Conservation (phyloP, 176 grass and related monocot species). For the Dendrocalamus sinicus region DNA sequence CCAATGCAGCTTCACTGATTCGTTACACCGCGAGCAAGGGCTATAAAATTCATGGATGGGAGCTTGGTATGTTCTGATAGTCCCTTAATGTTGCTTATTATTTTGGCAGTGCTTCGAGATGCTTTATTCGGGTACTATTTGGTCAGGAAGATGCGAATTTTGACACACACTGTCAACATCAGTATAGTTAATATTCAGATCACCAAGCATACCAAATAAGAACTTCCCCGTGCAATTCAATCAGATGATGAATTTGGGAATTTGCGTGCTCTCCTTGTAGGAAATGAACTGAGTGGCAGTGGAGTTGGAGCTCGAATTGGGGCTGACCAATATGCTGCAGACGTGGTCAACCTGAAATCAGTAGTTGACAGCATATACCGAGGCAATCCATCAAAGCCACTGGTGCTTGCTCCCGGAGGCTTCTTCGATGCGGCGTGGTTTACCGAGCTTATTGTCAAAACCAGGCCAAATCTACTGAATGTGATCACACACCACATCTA, state of each 20-base stretch:
- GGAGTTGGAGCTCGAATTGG: constrained; percentile 69
- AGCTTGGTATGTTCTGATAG: constrained; percentile 65
- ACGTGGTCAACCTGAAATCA: constrained; percentile 69
- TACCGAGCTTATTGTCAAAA: constrained; percentile 60
- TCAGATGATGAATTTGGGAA: background rate
- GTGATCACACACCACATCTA: constrained; percentile 93
- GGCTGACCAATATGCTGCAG: constrained; percentile 65
- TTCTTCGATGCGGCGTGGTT: constrained; percentile 82
- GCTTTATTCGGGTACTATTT: background rate
- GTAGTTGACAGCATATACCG: constrained; percentile 49
- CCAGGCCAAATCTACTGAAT: constrained; percentile 65
- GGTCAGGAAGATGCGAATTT: background rate
- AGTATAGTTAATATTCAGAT: constrained; percentile 30
- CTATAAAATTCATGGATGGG: constrained; percentile 85
- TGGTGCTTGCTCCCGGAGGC: constrained; percentile 84
- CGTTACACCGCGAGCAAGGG: constrained; percentile 66
- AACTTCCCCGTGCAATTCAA: background rate
- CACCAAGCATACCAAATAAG: constrained; percentile 22
- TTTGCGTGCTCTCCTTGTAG: constrained; percentile 36
- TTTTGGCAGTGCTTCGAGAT: background rate
- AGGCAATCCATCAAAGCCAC: constrained; percentile 56
- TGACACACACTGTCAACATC: background rate
- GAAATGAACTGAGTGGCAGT: constrained; percentile 81
- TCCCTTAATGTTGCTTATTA: background rate
- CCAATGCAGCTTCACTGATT: constrained; percentile 81